These are phyloP conservation scores for Taiozyma onychis DNA, from an alignment of 1,139 yeast species.

Conservation along the genomic window DNA sequence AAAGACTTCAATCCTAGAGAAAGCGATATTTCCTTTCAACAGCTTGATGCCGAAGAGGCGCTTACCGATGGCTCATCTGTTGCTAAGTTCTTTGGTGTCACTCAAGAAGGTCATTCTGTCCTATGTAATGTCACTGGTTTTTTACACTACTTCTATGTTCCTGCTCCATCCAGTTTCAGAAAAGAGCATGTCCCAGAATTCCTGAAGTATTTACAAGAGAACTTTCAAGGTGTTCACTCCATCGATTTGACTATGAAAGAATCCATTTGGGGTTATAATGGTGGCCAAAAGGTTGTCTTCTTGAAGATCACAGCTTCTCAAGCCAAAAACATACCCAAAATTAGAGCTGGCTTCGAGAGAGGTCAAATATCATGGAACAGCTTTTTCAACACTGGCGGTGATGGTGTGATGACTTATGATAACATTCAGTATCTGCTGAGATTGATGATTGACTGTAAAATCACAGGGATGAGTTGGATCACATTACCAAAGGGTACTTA, in stretches of 20 bases:
- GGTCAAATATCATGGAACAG: slow-evolving; percentile 70
- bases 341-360: slow-evolving; percentile 77
- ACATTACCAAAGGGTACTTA: slow-evolving; percentile 79
- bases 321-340: slow-evolving; percentile 56
- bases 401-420: slow-evolving; percentile 70
- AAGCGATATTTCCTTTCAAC: slow-evolving; percentile 73
- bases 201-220: slow-evolving; percentile 41
- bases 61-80: slow-evolving; percentile 49
- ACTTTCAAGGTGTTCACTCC: slow-evolving; percentile 52
- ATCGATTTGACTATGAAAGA: slow-evolving; percentile 68
- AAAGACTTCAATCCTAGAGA: slow-evolving; percentile 40
- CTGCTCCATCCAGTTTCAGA: slow-evolving; percentile 78
- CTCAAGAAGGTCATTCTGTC: slow-evolving; percentile 81
- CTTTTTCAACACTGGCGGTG: slow-evolving; percentile 48
- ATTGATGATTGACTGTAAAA: slow-evolving; percentile 86
- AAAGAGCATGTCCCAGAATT: slow-evolving; percentile 47
- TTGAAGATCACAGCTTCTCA: slow-evolving; percentile 66
- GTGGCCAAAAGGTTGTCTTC: slow-evolving; percentile 73
- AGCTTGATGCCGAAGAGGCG: slow-evolving; percentile 90
- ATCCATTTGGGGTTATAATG: slow-evolving; percentile 91
- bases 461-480: slow-evolving; percentile 97
- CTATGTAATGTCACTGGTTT: slow-evolving; percentile 88
- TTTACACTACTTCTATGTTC: slow-evolving; percentile 84
- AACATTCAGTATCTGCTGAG: slow-evolving; percentile 82
- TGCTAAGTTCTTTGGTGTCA: slow-evolving; percentile 89